These are phyloP conservation scores for Lipomyces japonicus DNA, from an alignment of 805 yeast species.

Conservation along the genomic window DNA sequence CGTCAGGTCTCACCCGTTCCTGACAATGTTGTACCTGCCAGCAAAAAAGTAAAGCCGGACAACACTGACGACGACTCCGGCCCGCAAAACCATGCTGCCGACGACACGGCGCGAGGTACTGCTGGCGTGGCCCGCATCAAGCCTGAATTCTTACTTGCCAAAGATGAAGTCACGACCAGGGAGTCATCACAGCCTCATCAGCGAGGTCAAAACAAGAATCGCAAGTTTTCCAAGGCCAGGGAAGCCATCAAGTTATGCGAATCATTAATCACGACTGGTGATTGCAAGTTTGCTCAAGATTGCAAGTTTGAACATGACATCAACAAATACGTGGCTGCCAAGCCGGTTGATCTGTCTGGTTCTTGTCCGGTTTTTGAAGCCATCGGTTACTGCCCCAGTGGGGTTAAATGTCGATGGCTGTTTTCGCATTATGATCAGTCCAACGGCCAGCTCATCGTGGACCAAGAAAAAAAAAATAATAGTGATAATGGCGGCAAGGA, in stretches of 20 bases:
- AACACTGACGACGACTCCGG: constrained; percentile 1
- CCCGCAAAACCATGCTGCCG: constrained; percentile 39
- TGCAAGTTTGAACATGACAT: constrained; percentile 81
- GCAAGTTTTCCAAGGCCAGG: constrained; percentile 67
- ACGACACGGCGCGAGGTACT: no score
- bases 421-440: constrained; percentile 59
- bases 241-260: constrained; percentile 65
- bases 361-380: constrained; percentile 78
- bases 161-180: no score
- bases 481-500: constrained; percentile 49
- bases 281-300: constrained; percentile 25
- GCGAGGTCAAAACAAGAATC: constrained; percentile 78
- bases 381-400: constrained; percentile 88
- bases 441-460: constrained; percentile 43
- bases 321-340: constrained; percentile 55
- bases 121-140: constrained; percentile 81
- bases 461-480: constrained; percentile 39
- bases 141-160: constrained; percentile 61
- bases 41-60: not conserved
- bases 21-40: not conserved
- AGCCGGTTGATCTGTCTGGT: constrained; percentile 71
- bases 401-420: constrained; percentile 89
- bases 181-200: no score
- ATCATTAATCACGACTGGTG: constrained; percentile 43
- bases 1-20: not conserved